Percentiles rank a stretch among this genome's conserved stretches.
These are phyloP conservation scores for Cryptosporidium meleagridis DNA, from an alignment of 169 alveolate genomes.

Conservation along the genomic window DNA sequence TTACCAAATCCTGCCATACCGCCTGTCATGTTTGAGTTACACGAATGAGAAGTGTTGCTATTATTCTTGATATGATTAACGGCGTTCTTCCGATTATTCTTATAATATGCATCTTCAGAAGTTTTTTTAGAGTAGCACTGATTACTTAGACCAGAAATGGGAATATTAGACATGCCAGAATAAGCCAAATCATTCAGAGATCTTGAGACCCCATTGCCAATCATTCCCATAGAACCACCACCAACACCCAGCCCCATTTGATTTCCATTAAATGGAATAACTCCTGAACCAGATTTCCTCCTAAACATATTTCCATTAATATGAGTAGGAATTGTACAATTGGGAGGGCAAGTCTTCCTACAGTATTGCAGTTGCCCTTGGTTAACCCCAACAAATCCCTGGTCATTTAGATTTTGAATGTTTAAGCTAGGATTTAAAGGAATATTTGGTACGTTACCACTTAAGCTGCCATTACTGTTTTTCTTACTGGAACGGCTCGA, in stretches of 20 bases:
- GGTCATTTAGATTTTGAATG: neutral
- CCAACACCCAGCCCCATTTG: neutral
- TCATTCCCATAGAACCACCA: neutral
- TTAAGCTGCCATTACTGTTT: conserved; percentile 17
- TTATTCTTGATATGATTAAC: neutral
- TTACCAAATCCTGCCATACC: conserved; percentile 30
- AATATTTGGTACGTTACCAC: neutral
- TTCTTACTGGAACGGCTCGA: neutral
- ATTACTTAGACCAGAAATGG: neutral
- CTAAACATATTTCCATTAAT: conserved; percentile 11
- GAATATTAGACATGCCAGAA: neutral
- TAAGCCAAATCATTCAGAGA: neutral
- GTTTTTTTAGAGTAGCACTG: neutral
- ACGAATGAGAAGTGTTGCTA: neutral
- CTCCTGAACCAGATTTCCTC: conserved; percentile 6
- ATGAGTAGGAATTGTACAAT: conserved; percentile 3
- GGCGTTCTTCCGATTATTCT: neutral
- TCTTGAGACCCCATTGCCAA: neutral
- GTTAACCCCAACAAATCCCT: conserved; percentile 2
- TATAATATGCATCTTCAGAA: neutral
- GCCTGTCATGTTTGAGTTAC: conserved; percentile 20
- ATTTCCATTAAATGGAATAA: conserved; percentile 8
- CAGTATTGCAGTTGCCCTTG: conserved; percentile 20
- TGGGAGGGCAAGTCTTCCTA: conserved; percentile 24
- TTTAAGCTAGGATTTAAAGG: neutral